Conservation (phyloP, 345 rosid genomes). For the Gossypium rotundifolium region DNA sequence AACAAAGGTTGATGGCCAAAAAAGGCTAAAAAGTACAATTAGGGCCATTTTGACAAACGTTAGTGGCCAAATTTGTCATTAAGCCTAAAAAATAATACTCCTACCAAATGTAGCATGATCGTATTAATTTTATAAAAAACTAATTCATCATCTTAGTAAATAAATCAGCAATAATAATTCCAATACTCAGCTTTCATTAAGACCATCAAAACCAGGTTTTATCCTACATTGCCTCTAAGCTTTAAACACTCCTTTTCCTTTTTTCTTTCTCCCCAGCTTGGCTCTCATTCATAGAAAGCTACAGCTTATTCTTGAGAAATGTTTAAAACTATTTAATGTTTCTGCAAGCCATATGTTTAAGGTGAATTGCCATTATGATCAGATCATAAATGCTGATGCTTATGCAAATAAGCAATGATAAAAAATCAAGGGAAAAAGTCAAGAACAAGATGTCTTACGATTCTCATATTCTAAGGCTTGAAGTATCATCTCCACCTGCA, state of each 20-base stretch:
- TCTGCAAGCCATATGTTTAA: not conserved
- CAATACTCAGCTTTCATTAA: not conserved
- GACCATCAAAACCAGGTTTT: not conserved
- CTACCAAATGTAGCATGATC: not conserved
- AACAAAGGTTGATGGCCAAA: too few species aligned
- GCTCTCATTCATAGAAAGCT: not conserved
- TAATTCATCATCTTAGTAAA: not conserved
- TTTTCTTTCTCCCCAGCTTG: not conserved
- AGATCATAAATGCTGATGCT: not conserved
- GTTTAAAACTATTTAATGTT: not conserved
- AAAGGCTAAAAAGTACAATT: too few species aligned
- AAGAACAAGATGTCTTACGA: constrained; percentile 35
- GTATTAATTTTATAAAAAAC: not conserved
- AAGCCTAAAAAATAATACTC: too few species aligned
- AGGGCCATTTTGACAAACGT: too few species aligned
- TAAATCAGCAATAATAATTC: not conserved
- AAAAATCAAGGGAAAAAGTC: not conserved
- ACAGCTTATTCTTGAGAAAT: not conserved
- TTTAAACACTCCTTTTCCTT: not conserved
- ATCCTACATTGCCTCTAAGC: not conserved
- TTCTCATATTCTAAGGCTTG: constrained; percentile 94
- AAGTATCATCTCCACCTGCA: constrained; percentile 89
- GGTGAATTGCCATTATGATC: not conserved
- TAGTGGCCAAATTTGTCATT: too few species aligned
- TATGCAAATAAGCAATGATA: not conserved